A percentile compares a stretch with the other conserved stretches of the same genome.
Evolutionary conservation across 768 basidiomycete species (phyloP).

Genomic region (Mycena maculata): DNA sequence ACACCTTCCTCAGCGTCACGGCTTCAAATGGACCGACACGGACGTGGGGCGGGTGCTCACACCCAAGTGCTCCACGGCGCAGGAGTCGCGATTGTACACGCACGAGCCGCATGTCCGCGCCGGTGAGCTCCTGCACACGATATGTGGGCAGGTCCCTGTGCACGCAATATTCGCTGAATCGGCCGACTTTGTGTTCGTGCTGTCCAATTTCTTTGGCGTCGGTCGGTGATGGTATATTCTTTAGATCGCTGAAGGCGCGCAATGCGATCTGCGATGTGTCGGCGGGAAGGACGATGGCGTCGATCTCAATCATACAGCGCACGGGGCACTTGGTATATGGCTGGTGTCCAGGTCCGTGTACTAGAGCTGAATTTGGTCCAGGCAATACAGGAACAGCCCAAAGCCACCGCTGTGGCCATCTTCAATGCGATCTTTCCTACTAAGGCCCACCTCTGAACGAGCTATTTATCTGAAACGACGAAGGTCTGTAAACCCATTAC

Average conservation of each 20-base stretch:
- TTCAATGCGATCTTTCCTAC: not conserved
- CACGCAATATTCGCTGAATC: not conserved
- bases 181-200: not conserved
- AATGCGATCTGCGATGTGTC: not conserved
- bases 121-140: not conserved
- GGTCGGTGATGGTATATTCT: not conserved
- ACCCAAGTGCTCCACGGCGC: not conserved
- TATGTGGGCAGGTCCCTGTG: not conserved
- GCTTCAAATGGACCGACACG: not conserved
- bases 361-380: not conserved
- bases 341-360: not conserved
- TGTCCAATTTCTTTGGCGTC: not conserved
- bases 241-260: not conserved
- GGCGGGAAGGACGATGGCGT: not conserved
- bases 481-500: no score
- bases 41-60: not conserved
- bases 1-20: not conserved
- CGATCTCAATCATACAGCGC: not conserved
- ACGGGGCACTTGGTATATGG: not conserved
- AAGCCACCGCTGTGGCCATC: not conserved
- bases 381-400: slow-evolving; percentile 1
- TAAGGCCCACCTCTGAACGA: not conserved
- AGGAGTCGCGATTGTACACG: not conserved
- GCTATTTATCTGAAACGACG: no score
- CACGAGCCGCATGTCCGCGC: slow-evolving; percentile 1